Evolutionary conservation across 1,284 basidiomycete genomes (phyloP).

Genomic region (Apiotrichum montevideense): DNA sequence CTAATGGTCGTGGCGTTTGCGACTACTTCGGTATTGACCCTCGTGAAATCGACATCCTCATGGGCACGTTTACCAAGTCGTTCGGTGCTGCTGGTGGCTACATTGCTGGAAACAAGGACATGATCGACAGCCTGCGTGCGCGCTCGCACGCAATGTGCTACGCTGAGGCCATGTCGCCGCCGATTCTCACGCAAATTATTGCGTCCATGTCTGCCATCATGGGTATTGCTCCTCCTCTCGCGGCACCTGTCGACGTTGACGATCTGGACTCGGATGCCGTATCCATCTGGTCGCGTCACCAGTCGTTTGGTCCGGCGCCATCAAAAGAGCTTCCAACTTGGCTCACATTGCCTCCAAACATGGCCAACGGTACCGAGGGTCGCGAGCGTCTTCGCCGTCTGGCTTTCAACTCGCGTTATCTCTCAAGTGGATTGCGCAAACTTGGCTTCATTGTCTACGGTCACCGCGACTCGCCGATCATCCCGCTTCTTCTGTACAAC

Average conservation of each 20-base stretch:
- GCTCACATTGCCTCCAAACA: constrained; percentile 62
- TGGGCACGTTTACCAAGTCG: constrained; percentile 99
- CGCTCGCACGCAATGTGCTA: constrained; percentile 80
- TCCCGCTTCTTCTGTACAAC: constrained; percentile 88
- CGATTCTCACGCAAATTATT: constrained; percentile 84
- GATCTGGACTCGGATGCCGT: constrained; percentile 48
- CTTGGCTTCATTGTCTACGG: constrained; percentile 97
- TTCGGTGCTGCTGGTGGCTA: constrained; percentile 98
- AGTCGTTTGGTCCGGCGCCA: constrained; percentile 59
- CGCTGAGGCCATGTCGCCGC: constrained; percentile 84
- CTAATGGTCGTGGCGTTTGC: constrained; percentile 85
- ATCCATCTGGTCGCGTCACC: constrained; percentile 26
- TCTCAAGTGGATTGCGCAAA: constrained; percentile 77
- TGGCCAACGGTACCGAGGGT: constrained; percentile 78
- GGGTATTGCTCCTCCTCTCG: constrained; percentile 63
- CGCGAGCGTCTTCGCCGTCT: constrained; percentile 72
- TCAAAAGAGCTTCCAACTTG: constrained; percentile 59
- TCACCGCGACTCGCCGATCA: constrained; percentile 83
- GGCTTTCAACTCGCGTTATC: constrained; percentile 92
- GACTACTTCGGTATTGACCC: constrained; percentile 92
- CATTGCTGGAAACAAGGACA: constrained; percentile 71
- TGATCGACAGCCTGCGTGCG: constrained; percentile 76
- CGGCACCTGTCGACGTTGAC: constrained; percentile 24
- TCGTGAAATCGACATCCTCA: constrained; percentile 78
- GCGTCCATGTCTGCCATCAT: constrained; percentile 95